Percentiles rank a stretch among this genome's conserved stretches.
Evolutionary conservation across 352 stramenopile species (phyloP).

Genomic region (Pythium volutum): DNA sequence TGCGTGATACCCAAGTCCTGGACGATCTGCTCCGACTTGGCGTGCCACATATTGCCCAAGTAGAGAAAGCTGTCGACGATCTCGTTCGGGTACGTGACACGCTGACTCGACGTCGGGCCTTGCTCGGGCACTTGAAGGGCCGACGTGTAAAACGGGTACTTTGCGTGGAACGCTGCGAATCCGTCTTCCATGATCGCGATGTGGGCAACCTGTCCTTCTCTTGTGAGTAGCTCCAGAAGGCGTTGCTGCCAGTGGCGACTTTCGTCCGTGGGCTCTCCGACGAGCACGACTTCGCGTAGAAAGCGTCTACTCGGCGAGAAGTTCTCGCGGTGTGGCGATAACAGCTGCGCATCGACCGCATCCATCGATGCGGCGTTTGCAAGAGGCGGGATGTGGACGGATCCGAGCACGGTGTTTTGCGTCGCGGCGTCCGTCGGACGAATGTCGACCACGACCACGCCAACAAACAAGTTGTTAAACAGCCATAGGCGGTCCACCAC

Average conservation of each 20-base stretch:
- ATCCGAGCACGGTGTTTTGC: constrained; percentile 40
- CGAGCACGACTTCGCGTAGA: constrained; percentile 53
- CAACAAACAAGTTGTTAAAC: constrained; percentile 72
- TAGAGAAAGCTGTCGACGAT: constrained; percentile 63
- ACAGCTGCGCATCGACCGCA: constrained; percentile 26
- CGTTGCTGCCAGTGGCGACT: constrained; percentile 35
- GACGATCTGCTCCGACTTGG: constrained; percentile 47
- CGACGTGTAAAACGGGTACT: constrained; percentile 70
- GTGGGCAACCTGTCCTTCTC: constrained; percentile 42
- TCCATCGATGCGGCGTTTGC: constrained; percentile 11
- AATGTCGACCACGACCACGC: constrained; percentile 59
- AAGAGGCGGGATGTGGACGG: constrained; percentile 49
- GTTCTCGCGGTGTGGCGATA: constrained; percentile 17
- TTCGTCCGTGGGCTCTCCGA: constrained; percentile 36
- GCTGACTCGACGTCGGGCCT: not conserved
- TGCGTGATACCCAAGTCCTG: constrained; percentile 66
- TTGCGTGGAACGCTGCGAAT: constrained; percentile 37
- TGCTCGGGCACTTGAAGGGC: not conserved
- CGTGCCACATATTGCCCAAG: constrained; percentile 76
- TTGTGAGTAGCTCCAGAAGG: constrained; percentile 41
- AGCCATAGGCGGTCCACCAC: constrained; percentile 58
- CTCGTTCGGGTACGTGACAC: constrained; percentile 72
- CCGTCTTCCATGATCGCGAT: constrained; percentile 41
- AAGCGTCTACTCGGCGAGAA: constrained; percentile 34
- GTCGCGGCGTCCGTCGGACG: constrained; percentile 31